A percentile compares a stretch with the other conserved stretches of the same genome.
These are phyloP conservation scores for Vigna mungo DNA, from an alignment of 306 rosid species.

Conservation along the genomic window DNA sequence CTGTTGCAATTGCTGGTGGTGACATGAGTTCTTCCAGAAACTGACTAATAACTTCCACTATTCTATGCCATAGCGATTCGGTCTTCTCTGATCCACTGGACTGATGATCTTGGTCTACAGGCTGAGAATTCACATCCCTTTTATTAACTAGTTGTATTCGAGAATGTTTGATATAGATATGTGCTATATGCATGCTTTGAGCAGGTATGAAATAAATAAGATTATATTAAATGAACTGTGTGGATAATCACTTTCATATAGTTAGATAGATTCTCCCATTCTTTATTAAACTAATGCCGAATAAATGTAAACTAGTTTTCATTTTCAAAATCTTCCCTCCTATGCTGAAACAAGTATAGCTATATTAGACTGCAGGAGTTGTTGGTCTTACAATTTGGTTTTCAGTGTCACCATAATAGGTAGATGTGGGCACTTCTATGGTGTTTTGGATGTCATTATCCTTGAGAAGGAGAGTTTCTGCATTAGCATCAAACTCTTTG, in stretches of 20 bases:
- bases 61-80: constrained; percentile 51
- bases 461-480: constrained; percentile 63
- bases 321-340: background rate
- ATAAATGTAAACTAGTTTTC: constrained; percentile 9
- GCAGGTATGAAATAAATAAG: background rate
- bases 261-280: no score
- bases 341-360: constrained; percentile 17
- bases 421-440: constrained; percentile 39
- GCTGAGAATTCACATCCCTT: constrained; percentile 48
- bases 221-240: background rate
- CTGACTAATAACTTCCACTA: constrained; percentile 40
- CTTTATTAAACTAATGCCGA: background rate
- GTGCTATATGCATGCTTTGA: background rate
- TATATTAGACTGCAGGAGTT: background rate
- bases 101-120: constrained; percentile 47
- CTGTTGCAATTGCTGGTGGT: constrained; percentile 87
- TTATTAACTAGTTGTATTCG: constrained; percentile 17
- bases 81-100: constrained; percentile 17
- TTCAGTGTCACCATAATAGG: constrained; percentile 42
- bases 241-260: constrained; percentile 29
- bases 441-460: constrained; percentile 43
- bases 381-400: constrained; percentile 57
- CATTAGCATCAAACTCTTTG: constrained; percentile 50
- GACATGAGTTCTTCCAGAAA: constrained; percentile 66
- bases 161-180: constrained; percentile 12